A percentile compares a stretch with the other conserved stretches of the same genome.
Conservation (phyloP, 345 rosid species). For the Citrus maxima region DNA sequence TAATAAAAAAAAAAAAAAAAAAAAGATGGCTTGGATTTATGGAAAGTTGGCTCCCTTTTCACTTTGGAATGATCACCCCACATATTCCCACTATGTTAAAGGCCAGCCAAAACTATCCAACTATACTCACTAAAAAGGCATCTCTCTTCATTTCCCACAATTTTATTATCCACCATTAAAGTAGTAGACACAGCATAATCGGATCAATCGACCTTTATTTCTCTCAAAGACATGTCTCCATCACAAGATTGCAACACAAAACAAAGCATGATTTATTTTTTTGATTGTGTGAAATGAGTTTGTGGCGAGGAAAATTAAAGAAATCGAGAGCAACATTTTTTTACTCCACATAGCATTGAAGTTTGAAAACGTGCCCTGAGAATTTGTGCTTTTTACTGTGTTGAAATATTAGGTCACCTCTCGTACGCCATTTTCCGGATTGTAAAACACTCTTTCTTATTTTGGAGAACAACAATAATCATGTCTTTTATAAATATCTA, state of each 20-base stretch:
- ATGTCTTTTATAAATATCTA: too few relatives aligned
- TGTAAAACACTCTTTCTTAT: background rate
- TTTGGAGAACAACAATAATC: background rate
- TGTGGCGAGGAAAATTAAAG: background rate
- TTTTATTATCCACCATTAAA: background rate
- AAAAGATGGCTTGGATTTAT: background rate
- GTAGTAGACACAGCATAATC: background rate
- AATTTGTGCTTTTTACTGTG: background rate
- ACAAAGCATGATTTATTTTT: background rate
- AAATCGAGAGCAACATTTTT: background rate
- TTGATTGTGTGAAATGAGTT: background rate
- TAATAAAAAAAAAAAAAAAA: background rate
- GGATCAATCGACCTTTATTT: background rate
- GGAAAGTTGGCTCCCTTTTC: conserved; percentile 44
- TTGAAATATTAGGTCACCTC: too few relatives aligned
- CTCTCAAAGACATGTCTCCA: conserved; percentile 13
- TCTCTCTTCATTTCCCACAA: background rate
- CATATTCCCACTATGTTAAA: background rate
- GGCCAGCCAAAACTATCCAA: conserved; percentile 25
- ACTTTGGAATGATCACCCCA: conserved; percentile 29
- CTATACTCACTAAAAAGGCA: conserved; percentile 9
- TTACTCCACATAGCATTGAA: background rate
- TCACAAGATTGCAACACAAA: conserved; percentile 16
- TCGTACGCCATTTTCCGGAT: background rate
- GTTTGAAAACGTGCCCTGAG: background rate